These are phyloP conservation scores for Apiospora rasikravindrae DNA, from an alignment of 2,329 filamentous ascomycete genomes.

Conservation along the genomic window DNA sequence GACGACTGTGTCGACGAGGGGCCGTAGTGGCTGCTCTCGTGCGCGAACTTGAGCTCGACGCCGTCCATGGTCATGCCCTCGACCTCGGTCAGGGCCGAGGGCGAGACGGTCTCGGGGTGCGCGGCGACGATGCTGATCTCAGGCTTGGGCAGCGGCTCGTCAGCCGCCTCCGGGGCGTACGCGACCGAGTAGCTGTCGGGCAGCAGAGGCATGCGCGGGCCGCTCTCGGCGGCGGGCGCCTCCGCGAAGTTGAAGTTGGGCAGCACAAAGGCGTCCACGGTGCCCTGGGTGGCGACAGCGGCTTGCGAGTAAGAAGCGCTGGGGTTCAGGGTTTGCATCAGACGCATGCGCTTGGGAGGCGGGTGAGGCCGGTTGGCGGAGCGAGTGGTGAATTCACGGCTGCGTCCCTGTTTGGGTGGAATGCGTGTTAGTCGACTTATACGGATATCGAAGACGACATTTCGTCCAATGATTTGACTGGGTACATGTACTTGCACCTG, in stretches of 20 bases:
- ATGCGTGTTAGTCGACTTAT: constrained; percentile 23
- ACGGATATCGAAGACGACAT: not conserved
- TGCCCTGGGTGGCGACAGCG: constrained; percentile 36
- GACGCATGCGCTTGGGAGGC: constrained; percentile 53
- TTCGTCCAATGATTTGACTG: not conserved
- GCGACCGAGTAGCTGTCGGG: constrained; percentile 61
- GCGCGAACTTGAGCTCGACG: constrained; percentile 59
- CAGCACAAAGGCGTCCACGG: constrained; percentile 51
- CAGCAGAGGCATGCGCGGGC: constrained; percentile 62
- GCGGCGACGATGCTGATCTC: constrained; percentile 62
- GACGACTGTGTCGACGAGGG: not conserved
- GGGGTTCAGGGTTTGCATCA: constrained; percentile 68
- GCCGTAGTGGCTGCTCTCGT: constrained; percentile 31
- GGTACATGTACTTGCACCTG: not conserved
- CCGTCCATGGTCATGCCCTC: constrained; percentile 63
- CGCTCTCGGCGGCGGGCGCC: constrained; percentile 35
- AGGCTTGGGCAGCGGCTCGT: constrained; percentile 47
- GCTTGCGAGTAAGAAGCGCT: constrained; percentile 41
- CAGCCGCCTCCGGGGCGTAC: constrained; percentile 48
- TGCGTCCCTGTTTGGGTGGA: constrained; percentile 26
- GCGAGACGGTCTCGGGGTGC: constrained; percentile 57
- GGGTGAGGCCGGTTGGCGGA: constrained; percentile 42
- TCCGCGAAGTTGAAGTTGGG: constrained; percentile 49
- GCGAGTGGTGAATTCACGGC: constrained; percentile 39
- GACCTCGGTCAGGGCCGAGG: constrained; percentile 59